These are phyloP conservation scores for Bassia scoparia DNA, from an alignment of 148 eudicot species.

Conservation along the genomic window DNA sequence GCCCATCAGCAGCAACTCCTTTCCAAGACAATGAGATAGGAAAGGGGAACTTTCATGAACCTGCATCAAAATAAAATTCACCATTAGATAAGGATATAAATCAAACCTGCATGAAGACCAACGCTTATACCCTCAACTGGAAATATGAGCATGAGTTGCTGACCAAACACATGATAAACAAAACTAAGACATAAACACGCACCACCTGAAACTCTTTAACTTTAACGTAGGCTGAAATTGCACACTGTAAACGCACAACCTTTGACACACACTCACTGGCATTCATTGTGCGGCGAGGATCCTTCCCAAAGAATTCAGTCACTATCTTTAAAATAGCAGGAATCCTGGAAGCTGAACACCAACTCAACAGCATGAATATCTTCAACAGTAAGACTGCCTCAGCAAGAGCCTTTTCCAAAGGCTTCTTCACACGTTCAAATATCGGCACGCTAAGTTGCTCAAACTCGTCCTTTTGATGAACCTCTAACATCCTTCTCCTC, in stretches of 20 bases:
- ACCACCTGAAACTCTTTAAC: conserved; percentile 94
- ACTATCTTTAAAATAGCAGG: conserved; percentile 74
- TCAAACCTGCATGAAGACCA: neutral
- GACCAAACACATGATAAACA: neutral
- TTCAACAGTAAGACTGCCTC: conserved; percentile 68
- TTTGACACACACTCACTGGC: conserved; percentile 96
- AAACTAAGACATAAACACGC: neutral
- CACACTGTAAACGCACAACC: conserved; percentile 84
- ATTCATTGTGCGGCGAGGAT: conserved; percentile 95
- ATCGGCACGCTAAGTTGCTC: conserved; percentile 76
- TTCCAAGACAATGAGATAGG: conserved; percentile 86
- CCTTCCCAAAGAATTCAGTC: conserved; percentile 89
- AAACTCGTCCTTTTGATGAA: conserved; percentile 83
- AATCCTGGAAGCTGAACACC: conserved; percentile 90
- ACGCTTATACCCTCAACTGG: no score
- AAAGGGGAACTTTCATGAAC: conserved; percentile 82
- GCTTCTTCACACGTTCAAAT: conserved; percentile 80
- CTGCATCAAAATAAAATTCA: conserved; percentile 34
- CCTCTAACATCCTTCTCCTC: conserved; percentile 88
- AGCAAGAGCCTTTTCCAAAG: conserved; percentile 86
- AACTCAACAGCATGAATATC: conserved; percentile 82
- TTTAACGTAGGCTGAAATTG: conserved; percentile 89
- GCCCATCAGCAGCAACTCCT: conserved; percentile 46
- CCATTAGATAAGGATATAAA: neutral
- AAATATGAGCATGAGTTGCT: neutral